A percentile compares a stretch with the other conserved stretches of the same genome.
phyloP scores from a whole-genome alignment of 2,329 filamentous ascomycete species.

The Coniella lustricola region DNA sequence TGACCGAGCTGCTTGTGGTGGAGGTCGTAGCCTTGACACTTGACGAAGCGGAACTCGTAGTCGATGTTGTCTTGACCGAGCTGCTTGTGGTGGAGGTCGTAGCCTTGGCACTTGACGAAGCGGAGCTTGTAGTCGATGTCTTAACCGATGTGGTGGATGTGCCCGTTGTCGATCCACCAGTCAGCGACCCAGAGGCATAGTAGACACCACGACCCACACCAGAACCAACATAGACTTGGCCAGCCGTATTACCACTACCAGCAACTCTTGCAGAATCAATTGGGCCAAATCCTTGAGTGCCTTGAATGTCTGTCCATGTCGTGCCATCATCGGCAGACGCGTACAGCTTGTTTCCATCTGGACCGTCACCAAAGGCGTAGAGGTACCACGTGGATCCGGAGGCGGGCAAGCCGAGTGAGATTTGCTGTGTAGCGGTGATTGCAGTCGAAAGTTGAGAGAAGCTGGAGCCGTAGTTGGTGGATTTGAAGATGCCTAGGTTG shows the following conservation, averaged over 20 bases:
- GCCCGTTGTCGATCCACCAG: conserved; percentile 13
- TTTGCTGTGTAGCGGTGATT: conserved; percentile 33
- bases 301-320: conserved; percentile 41
- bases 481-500: conserved; percentile 46
- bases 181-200: conserved; percentile 24
- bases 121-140: conserved; percentile 16
- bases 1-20: too few relatives aligned
- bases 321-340: conserved; percentile 36
- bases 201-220: conserved; percentile 40
- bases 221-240: conserved; percentile 42
- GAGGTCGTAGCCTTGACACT: too few relatives aligned
- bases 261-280: conserved; percentile 33
- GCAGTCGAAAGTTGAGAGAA: conserved; percentile 34
- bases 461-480: conserved; percentile 41
- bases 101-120: conserved; percentile 3
- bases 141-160: conserved; percentile 4
- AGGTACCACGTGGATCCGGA: conserved; percentile 35
- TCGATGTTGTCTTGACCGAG: conserved; percentile 4
- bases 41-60: conserved; percentile 6
- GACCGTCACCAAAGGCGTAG: conserved; percentile 40
- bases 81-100: conserved; percentile 3
- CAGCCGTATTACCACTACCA: conserved; percentile 38
- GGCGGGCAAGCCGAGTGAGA: conserved; percentile 35
- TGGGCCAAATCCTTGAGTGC: conserved; percentile 37
- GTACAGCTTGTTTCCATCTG: conserved; percentile 36